Evolutionary conservation across 305 asterid species (phyloP).

Genomic region (Rubia tinctorum): DNA sequence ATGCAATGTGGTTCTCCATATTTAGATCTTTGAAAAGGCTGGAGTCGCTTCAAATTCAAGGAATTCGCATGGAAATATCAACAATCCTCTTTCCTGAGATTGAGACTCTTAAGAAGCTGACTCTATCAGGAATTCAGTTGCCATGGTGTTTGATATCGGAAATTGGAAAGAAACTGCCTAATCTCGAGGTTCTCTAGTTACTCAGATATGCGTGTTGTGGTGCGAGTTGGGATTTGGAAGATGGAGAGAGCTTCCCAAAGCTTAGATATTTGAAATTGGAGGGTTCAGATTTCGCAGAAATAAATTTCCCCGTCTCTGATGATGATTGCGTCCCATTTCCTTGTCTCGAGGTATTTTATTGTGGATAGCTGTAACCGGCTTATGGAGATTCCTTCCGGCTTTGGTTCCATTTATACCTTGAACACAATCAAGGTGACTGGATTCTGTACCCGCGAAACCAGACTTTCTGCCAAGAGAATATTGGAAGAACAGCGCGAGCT

Average conservation of each 20-base stretch:
- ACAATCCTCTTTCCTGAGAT: neutral
- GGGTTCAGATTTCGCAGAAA: neutral
- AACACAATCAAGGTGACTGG: neutral
- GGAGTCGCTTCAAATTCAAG: neutral
- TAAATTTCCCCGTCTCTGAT: neutral
- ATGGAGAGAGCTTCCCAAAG: neutral
- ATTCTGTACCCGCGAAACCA: neutral
- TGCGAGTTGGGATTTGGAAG: neutral
- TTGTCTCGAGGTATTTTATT: neutral
- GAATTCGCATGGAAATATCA: neutral
- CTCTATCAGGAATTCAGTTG: neutral
- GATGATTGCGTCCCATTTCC: neutral
- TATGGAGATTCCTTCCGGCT: neutral
- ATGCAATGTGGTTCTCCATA: neutral
- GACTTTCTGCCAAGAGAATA: neutral
- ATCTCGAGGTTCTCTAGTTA: neutral
- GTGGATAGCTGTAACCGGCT: neutral
- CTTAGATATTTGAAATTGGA: neutral
- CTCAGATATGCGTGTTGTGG: neutral
- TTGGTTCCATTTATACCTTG: neutral
- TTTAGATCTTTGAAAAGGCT: neutral
- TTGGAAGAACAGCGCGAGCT: neutral
- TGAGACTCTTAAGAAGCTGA: constrained; percentile 2
- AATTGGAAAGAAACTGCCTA: neutral
- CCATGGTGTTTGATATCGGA: neutral